Evolutionary conservation across 2,329 filamentous ascomycete genomes (phyloP), one percentile per base, ranked within the genome.

Genomic region (Coniochaeta prunicola): DNA sequence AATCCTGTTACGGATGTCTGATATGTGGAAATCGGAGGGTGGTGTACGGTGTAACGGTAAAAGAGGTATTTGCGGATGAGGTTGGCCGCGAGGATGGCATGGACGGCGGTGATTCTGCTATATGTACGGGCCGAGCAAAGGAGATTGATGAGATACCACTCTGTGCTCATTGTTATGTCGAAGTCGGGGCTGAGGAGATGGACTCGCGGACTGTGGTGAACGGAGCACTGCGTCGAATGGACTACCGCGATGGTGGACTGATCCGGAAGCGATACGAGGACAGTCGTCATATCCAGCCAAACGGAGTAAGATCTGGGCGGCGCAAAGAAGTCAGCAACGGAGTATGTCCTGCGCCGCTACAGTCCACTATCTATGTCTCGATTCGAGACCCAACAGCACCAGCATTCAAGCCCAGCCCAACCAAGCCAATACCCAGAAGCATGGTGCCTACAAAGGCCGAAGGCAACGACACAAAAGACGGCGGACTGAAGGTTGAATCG

Each of bases 1-100:
- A 74, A 40, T 73, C 69, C 0, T 85, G 80, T 66, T 85, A 82
- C 67, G 80, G 81, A 17, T 85, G 81, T 65, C 65, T 85, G 61
- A 69, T 84, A 40, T 84, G 74, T 59, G 79, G 80, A 19, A 75
- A 68, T 59, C 72, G 69, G 60, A 62, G 70, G 13, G 66, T 78
- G 2, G 70, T 73, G 24, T 65, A 64, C 21, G 76, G 73, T 2
- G 64, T 74, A 21, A 64, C 62, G 2, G 60, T 78, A 1, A 60
- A 61, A 56, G 70, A 76, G 8, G 61, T 79, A 61, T 77, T 70
- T 58, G 59, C 26, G 26, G 55, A 59, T 33, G 42, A 60, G 62
- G 17, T 33, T 59, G 58, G 53, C 28, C 17, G 53, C 53, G 42
- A 62, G 63, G 57, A 57, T 21, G 24, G 12, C 2, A 26, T 19